Percentiles rank a stretch among this genome's conserved stretches.
phyloP scores from a whole-genome alignment of 495 filamentous ascomycete species.

The Extremus antarcticus region DNA sequence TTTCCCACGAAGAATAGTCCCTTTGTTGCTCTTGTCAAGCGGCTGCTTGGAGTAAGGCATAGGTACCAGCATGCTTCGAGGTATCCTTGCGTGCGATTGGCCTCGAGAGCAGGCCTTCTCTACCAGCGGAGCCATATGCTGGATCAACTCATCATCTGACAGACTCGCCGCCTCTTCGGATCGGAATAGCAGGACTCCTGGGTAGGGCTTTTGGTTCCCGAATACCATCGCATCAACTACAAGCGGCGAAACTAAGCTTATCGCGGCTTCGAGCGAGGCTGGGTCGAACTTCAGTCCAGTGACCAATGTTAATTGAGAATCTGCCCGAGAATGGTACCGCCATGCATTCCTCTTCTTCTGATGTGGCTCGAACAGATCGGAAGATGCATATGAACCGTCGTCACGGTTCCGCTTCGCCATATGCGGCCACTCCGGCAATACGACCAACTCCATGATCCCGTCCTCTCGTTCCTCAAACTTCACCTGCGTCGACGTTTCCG shows the following conservation, averaged over 20 bases:
- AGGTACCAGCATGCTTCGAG: constrained; percentile 36
- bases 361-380: constrained; percentile 48
- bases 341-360: constrained; percentile 42
- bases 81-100: constrained; percentile 35
- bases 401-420: constrained; percentile 49
- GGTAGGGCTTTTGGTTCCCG: constrained; percentile 34
- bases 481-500: constrained; percentile 28
- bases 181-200: constrained; percentile 37
- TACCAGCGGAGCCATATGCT: constrained; percentile 30
- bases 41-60: constrained; percentile 21
- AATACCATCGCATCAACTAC: constrained; percentile 40
- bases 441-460: constrained; percentile 48
- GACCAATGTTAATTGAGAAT: constrained; percentile 49
- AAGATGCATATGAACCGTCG: constrained; percentile 48
- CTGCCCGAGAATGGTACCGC: constrained; percentile 48
- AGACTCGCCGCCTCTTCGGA: constrained; percentile 8
- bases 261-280: constrained; percentile 44
- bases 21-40: constrained; percentile 45
- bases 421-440: constrained; percentile 50
- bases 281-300: constrained; percentile 64
- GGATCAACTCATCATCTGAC: constrained; percentile 22
- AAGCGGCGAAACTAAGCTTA: constrained; percentile 24
- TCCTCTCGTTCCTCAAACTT: constrained; percentile 45
- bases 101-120: constrained; percentile 32
- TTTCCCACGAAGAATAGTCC: constrained; percentile 36